Conservation (phyloP, 2,329 filamentous ascomycete genomes). For the Fusarium drepaniforme region DNA sequence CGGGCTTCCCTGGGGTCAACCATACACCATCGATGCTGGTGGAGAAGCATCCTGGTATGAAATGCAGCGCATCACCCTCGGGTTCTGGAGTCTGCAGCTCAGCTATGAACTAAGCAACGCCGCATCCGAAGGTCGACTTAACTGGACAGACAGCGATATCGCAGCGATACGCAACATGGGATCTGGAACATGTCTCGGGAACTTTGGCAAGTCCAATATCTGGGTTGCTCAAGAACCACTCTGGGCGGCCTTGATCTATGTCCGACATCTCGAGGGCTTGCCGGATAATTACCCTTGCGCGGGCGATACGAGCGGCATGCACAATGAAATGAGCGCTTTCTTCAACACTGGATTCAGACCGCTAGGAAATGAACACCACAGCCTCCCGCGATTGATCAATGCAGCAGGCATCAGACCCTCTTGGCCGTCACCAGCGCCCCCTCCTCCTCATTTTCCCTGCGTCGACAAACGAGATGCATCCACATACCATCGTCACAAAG, state of each 20-base stretch:
- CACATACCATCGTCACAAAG: constrained; percentile 9
- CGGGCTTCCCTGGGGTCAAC: constrained; percentile 10
- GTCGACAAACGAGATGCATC: not conserved
- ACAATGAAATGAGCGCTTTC: constrained; percentile 8
- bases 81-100: constrained; percentile 26
- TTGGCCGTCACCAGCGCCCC: constrained; percentile 1
- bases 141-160: constrained; percentile 13
- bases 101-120: constrained; percentile 33
- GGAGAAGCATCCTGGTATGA: constrained; percentile 28
- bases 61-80: constrained; percentile 14
- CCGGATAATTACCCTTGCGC: constrained; percentile 9
- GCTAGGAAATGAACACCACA: not conserved
- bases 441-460: constrained; percentile 5
- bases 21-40: constrained; percentile 16
- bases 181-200: not conserved
- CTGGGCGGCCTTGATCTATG: constrained; percentile 21
- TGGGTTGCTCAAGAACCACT: constrained; percentile 15
- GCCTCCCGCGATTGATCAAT: not conserved
- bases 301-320: constrained; percentile 4
- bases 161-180: constrained; percentile 19
- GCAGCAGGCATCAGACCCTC: accelerated
- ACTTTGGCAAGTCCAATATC: constrained; percentile 1
- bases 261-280: not conserved
- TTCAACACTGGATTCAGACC: constrained; percentile 18
- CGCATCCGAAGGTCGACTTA: constrained; percentile 10